These are phyloP conservation scores for Diplogelasinospora grovesii DNA, from an alignment of 495 filamentous ascomycete genomes.

Conservation along the genomic window DNA sequence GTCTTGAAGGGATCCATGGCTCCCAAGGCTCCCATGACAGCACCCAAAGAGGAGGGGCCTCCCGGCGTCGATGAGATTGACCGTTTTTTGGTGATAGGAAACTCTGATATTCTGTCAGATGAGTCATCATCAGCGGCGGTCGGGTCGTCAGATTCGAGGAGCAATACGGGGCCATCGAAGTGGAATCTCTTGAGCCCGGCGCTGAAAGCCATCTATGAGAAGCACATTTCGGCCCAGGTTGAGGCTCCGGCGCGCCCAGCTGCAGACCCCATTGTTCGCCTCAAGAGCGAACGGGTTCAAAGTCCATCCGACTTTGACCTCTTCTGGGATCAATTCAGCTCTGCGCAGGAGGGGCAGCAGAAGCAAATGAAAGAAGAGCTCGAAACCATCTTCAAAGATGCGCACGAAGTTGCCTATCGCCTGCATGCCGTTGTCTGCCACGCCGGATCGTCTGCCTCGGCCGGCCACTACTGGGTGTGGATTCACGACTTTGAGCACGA, in stretches of 20 bases:
- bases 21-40: slow-evolving; percentile 2
- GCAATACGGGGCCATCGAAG: too few relatives aligned
- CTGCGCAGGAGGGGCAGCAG: slow-evolving; percentile 2
- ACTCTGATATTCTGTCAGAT: neutral
- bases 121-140: neutral
- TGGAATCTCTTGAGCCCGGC: too few relatives aligned
- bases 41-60: neutral
- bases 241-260: too few relatives aligned
- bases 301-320: neutral
- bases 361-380: slow-evolving; percentile 28
- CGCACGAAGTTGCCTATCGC: slow-evolving; percentile 61
- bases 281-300: too few relatives aligned
- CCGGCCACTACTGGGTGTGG: slow-evolving; percentile 96
- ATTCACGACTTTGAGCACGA: slow-evolving; percentile 78
- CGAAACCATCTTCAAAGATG: slow-evolving; percentile 55
- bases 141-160: too few relatives aligned
- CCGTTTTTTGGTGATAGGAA: slow-evolving; percentile 9
- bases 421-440: slow-evolving; percentile 93
- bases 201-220: too few relatives aligned
- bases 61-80: slow-evolving; percentile 11
- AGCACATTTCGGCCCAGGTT: too few relatives aligned
- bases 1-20: slow-evolving; percentile 15
- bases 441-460: slow-evolving; percentile 49
- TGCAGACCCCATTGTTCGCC: too few relatives aligned
- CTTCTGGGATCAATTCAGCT: slow-evolving; percentile 2